Conservation (phyloP, 1,139 yeast genomes). For the Blastobotrys apis region DNA sequence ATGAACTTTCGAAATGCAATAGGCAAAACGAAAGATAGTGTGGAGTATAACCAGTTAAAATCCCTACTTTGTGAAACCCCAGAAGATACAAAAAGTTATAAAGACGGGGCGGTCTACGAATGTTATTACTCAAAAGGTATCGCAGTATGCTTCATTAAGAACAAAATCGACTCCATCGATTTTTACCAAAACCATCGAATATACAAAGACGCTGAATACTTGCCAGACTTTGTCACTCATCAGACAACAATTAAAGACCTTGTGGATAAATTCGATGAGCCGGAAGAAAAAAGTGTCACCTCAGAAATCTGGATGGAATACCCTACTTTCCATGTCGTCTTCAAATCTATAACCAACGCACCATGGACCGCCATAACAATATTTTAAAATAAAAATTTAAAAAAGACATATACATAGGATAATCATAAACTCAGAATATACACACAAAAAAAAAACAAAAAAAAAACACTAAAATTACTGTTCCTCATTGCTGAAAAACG, state of each 20-base stretch:
- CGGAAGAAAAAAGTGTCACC: conserved; percentile 28
- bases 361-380: conserved; percentile 26
- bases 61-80: conserved; percentile 1
- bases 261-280: conserved; percentile 29
- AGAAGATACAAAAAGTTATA: conserved; percentile 16
- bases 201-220: conserved; percentile 11
- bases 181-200: conserved; percentile 21
- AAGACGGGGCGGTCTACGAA: conserved; percentile 21
- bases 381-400: conserved; percentile 9
- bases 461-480: background rate
- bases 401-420: no score
- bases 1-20: no score
- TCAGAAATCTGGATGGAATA: conserved; percentile 31
- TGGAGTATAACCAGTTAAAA: background rate
- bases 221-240: conserved; percentile 20
- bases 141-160: conserved; percentile 21
- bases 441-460: no score
- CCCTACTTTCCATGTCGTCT: conserved; percentile 24
- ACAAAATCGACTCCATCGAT: conserved; percentile 25
- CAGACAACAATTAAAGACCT: conserved; percentile 25
- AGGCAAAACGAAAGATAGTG: background rate
- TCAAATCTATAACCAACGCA: conserved; percentile 22
- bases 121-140: conserved; percentile 26
- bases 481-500: conserved; percentile 3
- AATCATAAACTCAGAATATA: no score